Conservation (phyloP, 768 basidiomycete species). For the Hericium rajendrae region DNA sequence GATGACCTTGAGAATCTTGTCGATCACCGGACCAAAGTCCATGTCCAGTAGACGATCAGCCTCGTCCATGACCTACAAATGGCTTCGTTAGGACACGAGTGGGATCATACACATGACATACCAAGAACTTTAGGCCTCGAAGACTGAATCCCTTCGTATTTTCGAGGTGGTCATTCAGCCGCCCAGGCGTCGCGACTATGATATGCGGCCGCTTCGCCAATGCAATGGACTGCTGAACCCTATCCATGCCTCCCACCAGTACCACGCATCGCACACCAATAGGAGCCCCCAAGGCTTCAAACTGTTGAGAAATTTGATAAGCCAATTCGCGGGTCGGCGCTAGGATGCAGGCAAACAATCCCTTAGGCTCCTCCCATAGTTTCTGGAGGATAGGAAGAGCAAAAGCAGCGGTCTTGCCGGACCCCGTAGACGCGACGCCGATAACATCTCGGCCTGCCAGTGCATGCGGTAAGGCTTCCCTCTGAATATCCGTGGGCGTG, state of each 20-base stretch:
- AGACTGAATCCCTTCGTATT: slow-evolving; percentile 96
- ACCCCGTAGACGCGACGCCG: slow-evolving; percentile 95
- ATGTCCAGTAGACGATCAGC: slow-evolving; percentile 93
- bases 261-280: slow-evolving; percentile 90
- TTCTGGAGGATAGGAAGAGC: slow-evolving; percentile 93
- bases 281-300: slow-evolving; percentile 81
- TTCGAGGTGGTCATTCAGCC: slow-evolving; percentile 88
- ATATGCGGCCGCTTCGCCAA: slow-evolving; percentile 92
- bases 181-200: slow-evolving; percentile 90
- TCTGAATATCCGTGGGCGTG: slow-evolving; percentile 86
- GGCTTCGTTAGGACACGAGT: not conserved
- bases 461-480: slow-evolving; percentile 76
- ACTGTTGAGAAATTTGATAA: slow-evolving; percentile 96
- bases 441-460: slow-evolving; percentile 92
- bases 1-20: slow-evolving; percentile 92
- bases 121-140: slow-evolving; percentile 78
- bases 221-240: slow-evolving; percentile 82
- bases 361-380: slow-evolving; percentile 91
- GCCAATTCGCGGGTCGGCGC: slow-evolving; percentile 98
- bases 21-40: slow-evolving; percentile 93
- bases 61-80: slow-evolving; percentile 83
- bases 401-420: slow-evolving; percentile 97
- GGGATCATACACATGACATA: slow-evolving; percentile 26
- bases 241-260: slow-evolving; percentile 93
- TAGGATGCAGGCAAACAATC: slow-evolving; percentile 86